Evolutionary conservation across 2,329 filamentous ascomycete species (phyloP).

Genomic region (Truncatella angustata): DNA sequence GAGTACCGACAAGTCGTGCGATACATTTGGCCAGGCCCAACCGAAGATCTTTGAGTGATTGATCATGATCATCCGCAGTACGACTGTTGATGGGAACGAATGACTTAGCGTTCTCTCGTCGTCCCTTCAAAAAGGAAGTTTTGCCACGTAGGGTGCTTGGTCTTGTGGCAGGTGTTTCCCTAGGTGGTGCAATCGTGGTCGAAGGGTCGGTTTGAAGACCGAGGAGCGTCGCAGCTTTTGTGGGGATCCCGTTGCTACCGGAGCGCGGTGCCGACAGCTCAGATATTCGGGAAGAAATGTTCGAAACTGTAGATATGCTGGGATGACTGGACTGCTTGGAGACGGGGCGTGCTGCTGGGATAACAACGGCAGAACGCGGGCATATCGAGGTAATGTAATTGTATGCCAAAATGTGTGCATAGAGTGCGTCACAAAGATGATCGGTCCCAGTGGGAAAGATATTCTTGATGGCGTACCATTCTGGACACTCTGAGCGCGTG

Average conservation of each 20-base stretch:
- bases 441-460: slow-evolving; percentile 53
- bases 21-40: slow-evolving; percentile 51
- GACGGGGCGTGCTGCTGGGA: slow-evolving; percentile 13
- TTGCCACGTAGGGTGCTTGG: slow-evolving; percentile 18
- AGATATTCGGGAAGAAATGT: slow-evolving; percentile 2
- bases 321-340: slow-evolving; percentile 20
- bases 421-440: slow-evolving; percentile 57
- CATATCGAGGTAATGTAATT: slow-evolving; percentile 51
- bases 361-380: slow-evolving; percentile 19
- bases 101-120: slow-evolving; percentile 12
- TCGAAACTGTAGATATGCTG: slow-evolving; percentile 9
- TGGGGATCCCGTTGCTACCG: slow-evolving; percentile 23
- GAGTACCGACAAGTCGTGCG: slow-evolving; percentile 47
- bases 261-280: too few relatives aligned
- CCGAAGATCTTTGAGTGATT: slow-evolving; percentile 43
- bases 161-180: slow-evolving; percentile 15
- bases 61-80: slow-evolving; percentile 24
- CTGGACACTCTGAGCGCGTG: slow-evolving; percentile 14
- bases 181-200: slow-evolving; percentile 12
- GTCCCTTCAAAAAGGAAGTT: slow-evolving; percentile 17
- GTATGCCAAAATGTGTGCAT: slow-evolving; percentile 58
- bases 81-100: slow-evolving; percentile 12
- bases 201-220: slow-evolving; percentile 37
- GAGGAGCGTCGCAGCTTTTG: slow-evolving; percentile 50
- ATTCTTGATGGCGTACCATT: slow-evolving; percentile 46